phyloP scores from a whole-genome alignment of 306 rosid species.

The Oemleria cerasiformis region DNA sequence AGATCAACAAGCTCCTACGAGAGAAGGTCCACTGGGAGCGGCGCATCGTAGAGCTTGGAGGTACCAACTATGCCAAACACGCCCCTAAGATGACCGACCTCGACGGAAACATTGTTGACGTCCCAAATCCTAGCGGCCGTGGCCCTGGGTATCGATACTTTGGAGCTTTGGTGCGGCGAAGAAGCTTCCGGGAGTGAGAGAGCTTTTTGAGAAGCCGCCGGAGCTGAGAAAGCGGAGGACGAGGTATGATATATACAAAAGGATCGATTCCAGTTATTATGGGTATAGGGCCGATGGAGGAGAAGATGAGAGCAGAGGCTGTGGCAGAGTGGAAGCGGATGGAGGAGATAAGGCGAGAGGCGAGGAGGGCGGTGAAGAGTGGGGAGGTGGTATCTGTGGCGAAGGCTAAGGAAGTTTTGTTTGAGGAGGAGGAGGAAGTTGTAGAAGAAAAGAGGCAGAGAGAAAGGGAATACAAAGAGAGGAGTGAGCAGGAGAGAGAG shows the following conservation, averaged over 20 bases:
- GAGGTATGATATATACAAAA: conserved; percentile 74
- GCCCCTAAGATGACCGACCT: conserved; percentile 90
- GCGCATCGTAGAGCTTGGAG: conserved; percentile 84
- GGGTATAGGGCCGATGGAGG: conserved; percentile 89
- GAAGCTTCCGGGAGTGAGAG: conserved; percentile 78
- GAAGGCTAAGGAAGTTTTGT: conserved; percentile 51
- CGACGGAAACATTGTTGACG: conserved; percentile 91
- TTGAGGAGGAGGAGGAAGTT: conserved; percentile 81
- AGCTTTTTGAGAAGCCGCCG: conserved; percentile 87
- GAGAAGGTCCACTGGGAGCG: conserved; percentile 88
- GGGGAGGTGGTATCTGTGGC: conserved; percentile 66
- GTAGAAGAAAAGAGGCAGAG: conserved; percentile 70
- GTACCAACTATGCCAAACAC: conserved; percentile 60
- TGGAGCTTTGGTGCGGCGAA: conserved; percentile 94
- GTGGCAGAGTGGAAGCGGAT: conserved; percentile 68
- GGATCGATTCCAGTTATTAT: conserved; percentile 81
- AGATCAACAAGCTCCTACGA: conserved; percentile 80
- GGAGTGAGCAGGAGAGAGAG: conserved; percentile 52
- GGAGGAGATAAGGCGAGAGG: conserved; percentile 78
- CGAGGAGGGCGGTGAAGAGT: conserved; percentile 74
- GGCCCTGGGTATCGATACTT: conserved; percentile 90
- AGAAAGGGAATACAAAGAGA: conserved; percentile 41
- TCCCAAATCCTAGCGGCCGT: conserved; percentile 89
- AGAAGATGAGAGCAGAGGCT: conserved; percentile 54
- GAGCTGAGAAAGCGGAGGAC: conserved; percentile 83